Evolutionary conservation across 345 rosid species (phyloP), one percentile per base, ranked within the genome.

Genomic region (Gossypium australe): DNA sequence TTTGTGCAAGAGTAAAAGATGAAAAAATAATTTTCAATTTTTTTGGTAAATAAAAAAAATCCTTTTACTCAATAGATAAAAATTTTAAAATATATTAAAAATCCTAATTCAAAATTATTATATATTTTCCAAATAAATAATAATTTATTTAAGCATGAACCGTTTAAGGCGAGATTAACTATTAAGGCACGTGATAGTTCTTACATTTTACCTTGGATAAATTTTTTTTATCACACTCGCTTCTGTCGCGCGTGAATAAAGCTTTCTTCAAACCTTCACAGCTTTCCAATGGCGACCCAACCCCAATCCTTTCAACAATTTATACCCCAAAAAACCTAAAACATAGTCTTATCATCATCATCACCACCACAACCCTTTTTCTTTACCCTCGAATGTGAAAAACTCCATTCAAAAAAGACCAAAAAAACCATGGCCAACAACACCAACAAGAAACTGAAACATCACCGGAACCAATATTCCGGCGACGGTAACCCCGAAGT

Each of bases 401-500:
- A 51, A 51, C 56, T 12, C 64, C 38, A 67, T 20, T 82, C 43
- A 62, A 72, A 14, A 75, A 64, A 51, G 49, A 52, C 51, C 68
- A 2, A 74, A 17, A 17, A 27, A 3, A 24, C 63, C 65, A 85
- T 80, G 85, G 79, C 82, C 58, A 34, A 56, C 70, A 66, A 25
- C 67, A 0, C 11, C 47, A 45, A 29, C 70, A 74, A 11, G 76
- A 49, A 73, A 60, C 55, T 29, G 61, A 70, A 70, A 71, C 67
- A 76, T 76, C 79, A 53, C 64, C 27, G 82, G 76, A 61, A 82
- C 75, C 53, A 77, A 63, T 69, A 78, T 78, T 74, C 82, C 73
- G 73, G 72, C 29, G 88, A 80, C 52, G 84, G 80, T 27, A 94
- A 92, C 77, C 75, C 85, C 13, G 83, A 82, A 84, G 87, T 85